Evolutionary conservation across 257 asterid species (phyloP).

Genomic region (Salvia miltiorrhiza): DNA sequence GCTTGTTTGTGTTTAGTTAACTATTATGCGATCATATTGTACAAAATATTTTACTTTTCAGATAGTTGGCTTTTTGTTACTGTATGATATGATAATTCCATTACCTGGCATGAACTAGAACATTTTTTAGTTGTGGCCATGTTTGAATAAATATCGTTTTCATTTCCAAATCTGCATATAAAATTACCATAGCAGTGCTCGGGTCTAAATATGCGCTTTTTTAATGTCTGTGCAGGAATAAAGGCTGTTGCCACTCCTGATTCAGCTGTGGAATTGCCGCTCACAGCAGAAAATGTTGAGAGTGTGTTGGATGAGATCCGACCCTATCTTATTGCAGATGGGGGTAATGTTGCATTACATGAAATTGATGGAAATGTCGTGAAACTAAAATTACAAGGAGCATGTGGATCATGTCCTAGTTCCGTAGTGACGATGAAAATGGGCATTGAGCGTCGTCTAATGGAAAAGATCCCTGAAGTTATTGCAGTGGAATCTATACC

Average conservation of each 20-base stretch:
- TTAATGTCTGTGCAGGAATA: slow-evolving; percentile 41
- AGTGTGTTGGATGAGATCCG: slow-evolving; percentile 84
- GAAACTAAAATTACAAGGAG: slow-evolving; percentile 87
- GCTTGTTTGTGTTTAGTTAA: neutral
- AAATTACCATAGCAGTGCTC: neutral
- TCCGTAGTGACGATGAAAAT: slow-evolving; percentile 78
- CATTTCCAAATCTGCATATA: neutral
- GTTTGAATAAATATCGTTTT: neutral
- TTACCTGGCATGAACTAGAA: neutral
- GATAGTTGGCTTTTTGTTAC: slow-evolving; percentile 7
- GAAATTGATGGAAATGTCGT: slow-evolving; percentile 94
- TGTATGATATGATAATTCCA: slow-evolving; percentile 41
- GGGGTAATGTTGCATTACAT: slow-evolving; percentile 93
- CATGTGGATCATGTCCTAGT: slow-evolving; percentile 99
- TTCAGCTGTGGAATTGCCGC: slow-evolving; percentile 67
- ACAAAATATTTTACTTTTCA: neutral
- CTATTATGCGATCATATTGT: neutral
- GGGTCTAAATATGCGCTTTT: neutral
- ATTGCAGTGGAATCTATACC: slow-evolving; percentile 90
- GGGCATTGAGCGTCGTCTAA: slow-evolving; percentile 91
- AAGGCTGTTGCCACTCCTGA: slow-evolving; percentile 76
- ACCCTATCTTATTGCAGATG: slow-evolving; percentile 93
- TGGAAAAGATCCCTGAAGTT: slow-evolving; percentile 94
- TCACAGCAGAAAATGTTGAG: slow-evolving; percentile 90
- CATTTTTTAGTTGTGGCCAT: neutral